phyloP scores from a whole-genome alignment of 2,329 filamentous ascomycete species.

The Scedosporium dehoogii region DNA sequence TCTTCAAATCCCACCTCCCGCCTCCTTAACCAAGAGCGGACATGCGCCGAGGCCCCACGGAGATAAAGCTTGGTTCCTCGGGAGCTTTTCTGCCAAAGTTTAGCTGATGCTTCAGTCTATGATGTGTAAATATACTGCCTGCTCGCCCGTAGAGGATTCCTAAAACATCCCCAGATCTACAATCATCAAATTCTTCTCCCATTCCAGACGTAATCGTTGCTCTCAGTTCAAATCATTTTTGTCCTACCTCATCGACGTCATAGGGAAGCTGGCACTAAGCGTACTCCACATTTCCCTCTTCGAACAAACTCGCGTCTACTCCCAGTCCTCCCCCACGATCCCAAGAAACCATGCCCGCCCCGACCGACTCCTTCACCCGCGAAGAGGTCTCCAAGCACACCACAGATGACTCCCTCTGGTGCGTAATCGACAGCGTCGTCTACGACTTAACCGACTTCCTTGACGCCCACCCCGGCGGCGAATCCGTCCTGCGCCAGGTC shows the following conservation, averaged over 20 bases:
- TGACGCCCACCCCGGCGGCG: slow-evolving; percentile 76
- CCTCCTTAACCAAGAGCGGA: neutral
- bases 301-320: neutral
- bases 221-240: neutral
- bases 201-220: neutral
- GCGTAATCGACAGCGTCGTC: slow-evolving; percentile 77
- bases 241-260: neutral
- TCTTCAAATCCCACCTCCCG: neutral
- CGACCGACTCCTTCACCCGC: slow-evolving; percentile 41
- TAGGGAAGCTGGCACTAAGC: neutral
- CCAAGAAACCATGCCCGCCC: slow-evolving; percentile 16
- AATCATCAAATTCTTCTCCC: neutral
- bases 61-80: neutral
- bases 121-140: too few species aligned
- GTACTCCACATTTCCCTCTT: neutral
- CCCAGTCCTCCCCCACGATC: too few species aligned
- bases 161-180: too few species aligned
- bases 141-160: too few species aligned
- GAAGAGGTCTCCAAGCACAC: slow-evolving; percentile 67
- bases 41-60: neutral
- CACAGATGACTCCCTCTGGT: slow-evolving; percentile 66
- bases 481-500: slow-evolving; percentile 68
- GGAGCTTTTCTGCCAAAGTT: neutral
- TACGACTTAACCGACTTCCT: slow-evolving; percentile 82
- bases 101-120: too few species aligned